phyloP scores from a whole-genome alignment of 306 rosid species.

The Lupinus albus region DNA sequence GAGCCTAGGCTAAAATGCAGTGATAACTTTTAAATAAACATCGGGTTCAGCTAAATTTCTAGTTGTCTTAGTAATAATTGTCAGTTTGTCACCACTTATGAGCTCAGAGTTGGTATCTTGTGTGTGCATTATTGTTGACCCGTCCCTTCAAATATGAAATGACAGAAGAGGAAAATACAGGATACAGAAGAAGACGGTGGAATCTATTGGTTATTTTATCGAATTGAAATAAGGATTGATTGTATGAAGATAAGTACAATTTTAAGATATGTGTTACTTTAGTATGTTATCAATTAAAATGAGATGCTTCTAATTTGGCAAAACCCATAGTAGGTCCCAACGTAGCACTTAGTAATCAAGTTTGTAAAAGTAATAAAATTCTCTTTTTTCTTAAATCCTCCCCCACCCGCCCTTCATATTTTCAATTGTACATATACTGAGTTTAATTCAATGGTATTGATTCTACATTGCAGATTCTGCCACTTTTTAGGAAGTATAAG shows the following conservation, averaged over 20 bases:
- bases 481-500: constrained; percentile 71
- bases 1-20: not conserved
- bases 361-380: constrained; percentile 17
- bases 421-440: constrained; percentile 19
- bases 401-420: not conserved
- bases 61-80: not conserved
- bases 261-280: constrained; percentile 30
- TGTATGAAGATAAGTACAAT: constrained; percentile 39
- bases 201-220: not conserved
- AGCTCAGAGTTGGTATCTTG: constrained; percentile 1
- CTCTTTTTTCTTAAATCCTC: constrained; percentile 8
- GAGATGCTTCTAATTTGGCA: constrained; percentile 15
- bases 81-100: not conserved
- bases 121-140: not conserved
- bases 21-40: not conserved
- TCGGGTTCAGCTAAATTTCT: not conserved
- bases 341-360: constrained; percentile 11
- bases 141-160: not conserved
- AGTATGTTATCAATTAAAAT: constrained; percentile 17
- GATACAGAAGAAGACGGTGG: not conserved
- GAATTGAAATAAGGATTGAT: constrained; percentile 9
- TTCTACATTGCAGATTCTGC: constrained; percentile 72
- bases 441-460: constrained; percentile 41
- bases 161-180: constrained; percentile 9
- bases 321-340: constrained; percentile 14